These are phyloP conservation scores for Amanita rubescens DNA, from an alignment of 768 basidiomycete genomes.

Conservation along the genomic window DNA sequence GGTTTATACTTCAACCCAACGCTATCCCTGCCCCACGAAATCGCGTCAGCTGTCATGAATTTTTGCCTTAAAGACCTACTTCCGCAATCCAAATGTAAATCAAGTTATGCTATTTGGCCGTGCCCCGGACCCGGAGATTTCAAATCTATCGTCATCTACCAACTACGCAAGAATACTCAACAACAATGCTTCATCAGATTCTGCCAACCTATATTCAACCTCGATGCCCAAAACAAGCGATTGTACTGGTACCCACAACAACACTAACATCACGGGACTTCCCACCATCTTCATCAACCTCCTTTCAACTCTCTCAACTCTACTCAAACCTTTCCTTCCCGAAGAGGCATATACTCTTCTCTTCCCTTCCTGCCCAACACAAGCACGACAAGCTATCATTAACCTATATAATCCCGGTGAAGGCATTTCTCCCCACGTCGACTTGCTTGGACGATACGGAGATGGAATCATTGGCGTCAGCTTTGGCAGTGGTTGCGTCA, in stretches of 20 bases:
- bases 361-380: slow-evolving; percentile 42
- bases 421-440: slow-evolving; percentile 85
- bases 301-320: slow-evolving; percentile 38
- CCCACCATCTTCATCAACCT: slow-evolving; percentile 50
- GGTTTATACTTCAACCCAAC: slow-evolving; percentile 58
- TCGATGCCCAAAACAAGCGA: neutral
- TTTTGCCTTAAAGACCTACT: slow-evolving; percentile 56
- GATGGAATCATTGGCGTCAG: slow-evolving; percentile 90
- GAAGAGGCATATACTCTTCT: slow-evolving; percentile 43
- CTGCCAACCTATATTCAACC: neutral
- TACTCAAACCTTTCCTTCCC: slow-evolving; percentile 47
- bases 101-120: slow-evolving; percentile 87
- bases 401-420: slow-evolving; percentile 87
- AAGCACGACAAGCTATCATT: slow-evolving; percentile 78
- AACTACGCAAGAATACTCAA: neutral
- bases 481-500: slow-evolving; percentile 70
- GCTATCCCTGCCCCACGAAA: slow-evolving; percentile 39
- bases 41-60: slow-evolving; percentile 40
- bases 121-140: neutral
- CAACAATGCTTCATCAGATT: slow-evolving; percentile 8
- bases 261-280: slow-evolving; percentile 31
- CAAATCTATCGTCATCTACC: neutral
- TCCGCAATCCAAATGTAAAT: slow-evolving; percentile 44
- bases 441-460: slow-evolving; percentile 75
- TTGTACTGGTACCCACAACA: neutral